Percentiles rank a stretch among this genome's conserved stretches.
phyloP scores from a whole-genome alignment of 2,329 filamentous ascomycete genomes.

The Scopulariopsis brevicaulis region DNA sequence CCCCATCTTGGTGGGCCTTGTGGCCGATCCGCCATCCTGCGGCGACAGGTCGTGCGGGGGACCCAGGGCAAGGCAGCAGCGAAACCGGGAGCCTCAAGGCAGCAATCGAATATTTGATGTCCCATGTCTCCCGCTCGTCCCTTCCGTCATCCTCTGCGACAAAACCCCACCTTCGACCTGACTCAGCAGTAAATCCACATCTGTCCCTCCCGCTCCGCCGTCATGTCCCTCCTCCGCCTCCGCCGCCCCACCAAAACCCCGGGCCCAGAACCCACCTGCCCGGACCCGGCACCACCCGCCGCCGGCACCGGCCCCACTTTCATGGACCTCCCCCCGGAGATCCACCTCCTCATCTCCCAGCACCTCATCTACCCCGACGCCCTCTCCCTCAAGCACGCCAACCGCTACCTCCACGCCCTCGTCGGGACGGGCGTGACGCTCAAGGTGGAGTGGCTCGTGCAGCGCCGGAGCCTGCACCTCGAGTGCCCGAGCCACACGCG shows the following conservation, averaged over 20 bases:
- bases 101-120: neutral
- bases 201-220: neutral
- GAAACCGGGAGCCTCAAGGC: neutral
- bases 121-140: neutral
- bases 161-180: neutral
- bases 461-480: constrained; percentile 49
- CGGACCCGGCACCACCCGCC: neutral
- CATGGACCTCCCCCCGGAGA: constrained; percentile 48
- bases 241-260: neutral
- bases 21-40: too few species aligned
- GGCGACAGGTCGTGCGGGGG: too few species aligned
- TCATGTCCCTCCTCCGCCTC: constrained; percentile 1
- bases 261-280: neutral
- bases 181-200: neutral
- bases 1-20: too few species aligned
- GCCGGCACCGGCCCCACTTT: constrained; percentile 16
- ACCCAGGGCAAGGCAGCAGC: too few species aligned
- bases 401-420: constrained; percentile 48
- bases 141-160: neutral
- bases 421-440: constrained; percentile 55
- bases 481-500: constrained; percentile 49
- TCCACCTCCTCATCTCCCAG: constrained; percentile 51
- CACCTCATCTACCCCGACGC: constrained; percentile 60
- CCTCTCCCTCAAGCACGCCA: constrained; percentile 57
- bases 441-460: constrained; percentile 59